Base-by-base conservation (phyloP, 163 green algal genomes). In the Picocystis sp. region DNA sequence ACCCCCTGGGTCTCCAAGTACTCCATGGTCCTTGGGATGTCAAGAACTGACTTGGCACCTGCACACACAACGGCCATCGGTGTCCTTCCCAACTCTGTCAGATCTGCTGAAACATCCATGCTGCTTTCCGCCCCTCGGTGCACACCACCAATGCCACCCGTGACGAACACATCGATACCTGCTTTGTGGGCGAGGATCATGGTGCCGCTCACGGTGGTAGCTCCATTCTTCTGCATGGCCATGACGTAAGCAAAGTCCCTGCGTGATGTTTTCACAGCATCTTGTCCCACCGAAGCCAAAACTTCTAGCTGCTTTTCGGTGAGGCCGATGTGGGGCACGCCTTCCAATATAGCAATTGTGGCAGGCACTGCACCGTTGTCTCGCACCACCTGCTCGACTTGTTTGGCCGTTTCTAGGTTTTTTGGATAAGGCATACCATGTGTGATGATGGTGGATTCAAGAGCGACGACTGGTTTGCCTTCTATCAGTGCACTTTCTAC, bases 11-110 rank as follows among this genome's bases (percentile, higher is more conserved):
- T 94, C 60, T 94, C 86, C 43, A 98, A 61, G 46, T 78, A 89
- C 62, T 98, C 89, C 19, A 98, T 69, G 0, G 89, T 98, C 38
- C 80, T 73, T 0, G 87, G 87, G 29, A 98, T 96, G 71, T 98
- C 89, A n/a, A 98, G 71, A 58, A 91, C 73, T 1, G 80, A 88
- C 66, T 98, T 98, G 24, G 70, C 81, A 1, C 89, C 89, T 6
- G 89, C 89, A 59, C 89, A 97, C 1, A 97, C 71, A 5, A 98
- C 87, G 1, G 77, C 70, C 19, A 96, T 77, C 0, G 83, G 83
- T 2, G 85, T 94, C 25, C 79, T 69, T 2, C 75, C 81, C 1
- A 97, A 75, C 66, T 94, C 89, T 12, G 67, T 86, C 9, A 98
- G 72, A 62, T 98, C 89, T 12, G 84, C 79, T 21, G 66, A 85